Evolutionary conservation across 2,329 filamentous ascomycete species (phyloP).

Genomic region (Clathrospora elynae): DNA sequence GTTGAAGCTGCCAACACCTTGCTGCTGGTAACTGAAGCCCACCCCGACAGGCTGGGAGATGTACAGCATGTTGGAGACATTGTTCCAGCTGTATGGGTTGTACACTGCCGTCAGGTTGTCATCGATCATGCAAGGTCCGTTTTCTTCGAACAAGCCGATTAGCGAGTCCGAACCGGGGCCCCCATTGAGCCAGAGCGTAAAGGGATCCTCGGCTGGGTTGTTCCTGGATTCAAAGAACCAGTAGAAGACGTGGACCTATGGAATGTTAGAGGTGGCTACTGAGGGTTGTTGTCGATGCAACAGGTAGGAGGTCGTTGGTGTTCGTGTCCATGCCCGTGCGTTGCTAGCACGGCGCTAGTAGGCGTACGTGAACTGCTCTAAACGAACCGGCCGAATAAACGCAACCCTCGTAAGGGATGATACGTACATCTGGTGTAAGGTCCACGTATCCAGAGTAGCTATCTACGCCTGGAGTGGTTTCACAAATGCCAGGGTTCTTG

Average conservation of each 20-base stretch:
- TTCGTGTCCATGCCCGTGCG: too few relatives aligned
- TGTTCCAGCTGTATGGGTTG: conserved; percentile 66
- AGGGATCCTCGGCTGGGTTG: conserved; percentile 53
- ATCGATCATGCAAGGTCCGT: conserved; percentile 28
- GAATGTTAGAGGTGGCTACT: not conserved
- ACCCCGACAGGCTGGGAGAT: conserved; percentile 65
- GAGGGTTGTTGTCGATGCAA: not conserved
- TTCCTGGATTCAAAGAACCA: conserved; percentile 60
- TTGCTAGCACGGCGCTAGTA: too few relatives aligned
- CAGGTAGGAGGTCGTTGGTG: too few relatives aligned
- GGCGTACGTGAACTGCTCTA: too few relatives aligned
- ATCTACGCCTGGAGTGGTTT: conserved; percentile 59
- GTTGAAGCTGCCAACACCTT: conserved; percentile 33
- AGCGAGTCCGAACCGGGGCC: conserved; percentile 59
- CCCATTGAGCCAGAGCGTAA: conserved; percentile 60
- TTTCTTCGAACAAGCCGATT: conserved; percentile 59
- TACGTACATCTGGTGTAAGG: conserved; percentile 33
- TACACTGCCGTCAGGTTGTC: conserved; percentile 33
- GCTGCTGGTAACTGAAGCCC: conserved; percentile 56
- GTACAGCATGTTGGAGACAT: conserved; percentile 65
- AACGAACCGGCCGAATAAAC: too few relatives aligned
- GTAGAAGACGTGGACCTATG: conserved; percentile 48
- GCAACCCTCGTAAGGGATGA: too few relatives aligned
- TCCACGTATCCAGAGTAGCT: conserved; percentile 54
- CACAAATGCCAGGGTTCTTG: conserved; percentile 60